phyloP scores from a whole-genome alignment of 208 protist species.

The Wallacemonas rigidus region DNA sequence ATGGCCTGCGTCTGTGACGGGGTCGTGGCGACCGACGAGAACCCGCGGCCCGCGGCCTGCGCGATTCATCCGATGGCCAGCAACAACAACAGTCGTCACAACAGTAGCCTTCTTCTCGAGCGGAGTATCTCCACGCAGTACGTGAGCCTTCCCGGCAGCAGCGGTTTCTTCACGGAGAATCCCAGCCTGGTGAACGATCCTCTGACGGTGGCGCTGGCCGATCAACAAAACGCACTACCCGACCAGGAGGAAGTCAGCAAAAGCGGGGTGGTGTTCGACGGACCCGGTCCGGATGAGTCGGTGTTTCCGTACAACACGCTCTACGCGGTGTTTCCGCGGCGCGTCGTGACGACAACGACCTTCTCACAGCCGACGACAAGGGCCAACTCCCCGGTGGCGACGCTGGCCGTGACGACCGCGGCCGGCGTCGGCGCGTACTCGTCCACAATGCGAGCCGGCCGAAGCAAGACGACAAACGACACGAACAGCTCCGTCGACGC shows the following conservation, averaged over 20 bases:
- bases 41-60: no score
- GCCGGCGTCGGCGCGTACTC: no score
- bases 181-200: neutral
- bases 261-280: constrained; percentile 1
- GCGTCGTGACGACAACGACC: neutral
- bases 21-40: neutral
- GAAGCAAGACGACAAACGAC: neutral
- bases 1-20: constrained; percentile 6
- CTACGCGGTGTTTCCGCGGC: constrained; percentile 12
- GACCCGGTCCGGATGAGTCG: neutral
- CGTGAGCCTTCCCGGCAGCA: neutral
- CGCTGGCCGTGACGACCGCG: neutral
- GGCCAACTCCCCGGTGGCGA: neutral
- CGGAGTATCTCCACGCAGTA: neutral
- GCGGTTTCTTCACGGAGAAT: neutral
- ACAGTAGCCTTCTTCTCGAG: constrained; percentile 7
- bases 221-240: neutral
- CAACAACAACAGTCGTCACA: neutral
- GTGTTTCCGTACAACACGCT: constrained; percentile 14
- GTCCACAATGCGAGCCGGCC: no score
- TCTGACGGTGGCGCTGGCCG: neutral
- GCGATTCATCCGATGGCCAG: neutral
- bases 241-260: neutral
- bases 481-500: neutral
- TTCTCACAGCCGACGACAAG: neutral